Percentiles rank a stretch among this genome's conserved stretches.
These are phyloP conservation scores for Ceratobasidium sp. DNA, from an alignment of 1,284 basidiomycete species.

Conservation along the genomic window DNA sequence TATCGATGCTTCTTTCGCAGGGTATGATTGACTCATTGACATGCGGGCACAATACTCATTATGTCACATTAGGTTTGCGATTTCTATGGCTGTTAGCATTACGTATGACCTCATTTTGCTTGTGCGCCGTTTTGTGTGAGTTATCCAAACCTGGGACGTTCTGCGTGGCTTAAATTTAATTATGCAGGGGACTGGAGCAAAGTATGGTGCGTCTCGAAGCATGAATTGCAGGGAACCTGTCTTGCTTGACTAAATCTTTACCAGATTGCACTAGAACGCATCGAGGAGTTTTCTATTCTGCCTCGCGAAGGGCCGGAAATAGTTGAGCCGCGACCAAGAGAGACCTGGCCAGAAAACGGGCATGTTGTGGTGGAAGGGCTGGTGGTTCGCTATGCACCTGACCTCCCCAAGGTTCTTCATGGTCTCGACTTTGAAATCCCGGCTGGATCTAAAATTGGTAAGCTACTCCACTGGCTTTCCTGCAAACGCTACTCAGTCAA, in stretches of 20 bases:
- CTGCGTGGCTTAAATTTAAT: background rate
- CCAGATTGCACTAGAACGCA: conserved; percentile 88
- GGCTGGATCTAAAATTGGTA: conserved; percentile 64
- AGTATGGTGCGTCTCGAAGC: conserved; percentile 72
- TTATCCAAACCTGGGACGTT: background rate
- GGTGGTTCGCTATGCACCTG: conserved; percentile 81
- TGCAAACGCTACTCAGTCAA: conserved; percentile 55
- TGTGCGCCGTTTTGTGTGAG: conserved; percentile 52
- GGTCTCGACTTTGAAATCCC: conserved; percentile 79
- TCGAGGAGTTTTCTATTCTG: conserved; percentile 90
- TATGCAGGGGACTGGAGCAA: conserved; percentile 76
- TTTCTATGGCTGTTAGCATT: conserved; percentile 82
- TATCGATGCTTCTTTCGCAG: conserved; percentile 82
- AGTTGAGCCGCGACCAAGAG: conserved; percentile 82
- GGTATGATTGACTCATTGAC: conserved; percentile 50
- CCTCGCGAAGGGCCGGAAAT: conserved; percentile 81
- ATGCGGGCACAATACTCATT: background rate
- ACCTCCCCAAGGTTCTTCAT: conserved; percentile 87
- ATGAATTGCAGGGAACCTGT: no score
- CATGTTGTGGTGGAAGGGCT: conserved; percentile 82
- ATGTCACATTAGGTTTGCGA: conserved; percentile 63
- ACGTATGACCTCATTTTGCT: conserved; percentile 72
- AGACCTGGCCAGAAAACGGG: conserved; percentile 83
- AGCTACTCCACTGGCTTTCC: conserved; percentile 50
- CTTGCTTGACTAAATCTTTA: conserved; percentile 6